Conservation (phyloP, 2,329 filamentous ascomycete genomes). For the Cytospora leucostoma region DNA sequence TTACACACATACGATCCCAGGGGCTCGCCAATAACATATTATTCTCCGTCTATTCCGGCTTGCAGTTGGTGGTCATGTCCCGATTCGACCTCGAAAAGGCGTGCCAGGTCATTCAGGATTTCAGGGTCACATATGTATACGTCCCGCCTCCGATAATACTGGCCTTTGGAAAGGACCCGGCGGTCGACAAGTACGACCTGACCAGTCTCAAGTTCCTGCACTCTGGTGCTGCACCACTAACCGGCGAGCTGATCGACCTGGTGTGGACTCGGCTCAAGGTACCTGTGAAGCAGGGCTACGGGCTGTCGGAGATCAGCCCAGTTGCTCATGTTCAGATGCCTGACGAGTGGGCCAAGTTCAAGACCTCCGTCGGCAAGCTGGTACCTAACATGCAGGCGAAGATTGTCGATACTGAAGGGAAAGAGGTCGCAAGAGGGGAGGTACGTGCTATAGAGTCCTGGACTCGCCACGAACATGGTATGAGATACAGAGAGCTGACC, state of each 20-base stretch:
- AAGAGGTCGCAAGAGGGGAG: constrained; percentile 56
- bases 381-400: constrained; percentile 79
- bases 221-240: constrained; percentile 83
- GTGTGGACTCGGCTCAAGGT: constrained; percentile 74
- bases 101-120: constrained; percentile 73
- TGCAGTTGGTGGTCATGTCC: constrained; percentile 69
- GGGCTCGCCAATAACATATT: constrained; percentile 75
- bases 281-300: constrained; percentile 90
- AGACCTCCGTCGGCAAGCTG: constrained; percentile 77
- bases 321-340: constrained; percentile 73
- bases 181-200: constrained; percentile 79
- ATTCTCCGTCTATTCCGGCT: constrained; percentile 64
- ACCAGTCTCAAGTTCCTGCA: constrained; percentile 80
- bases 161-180: constrained; percentile 75
- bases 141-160: constrained; percentile 85
- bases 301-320: constrained; percentile 83
- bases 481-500: neutral
- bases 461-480: neutral
- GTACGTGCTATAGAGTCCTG: constrained; percentile 29
- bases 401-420: constrained; percentile 67
- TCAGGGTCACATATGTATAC: constrained; percentile 75
- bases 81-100: constrained; percentile 82
- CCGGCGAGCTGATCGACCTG: constrained; percentile 74
- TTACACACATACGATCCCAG: constrained; percentile 28
- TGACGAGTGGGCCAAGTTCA: constrained; percentile 72